Base-by-base conservation (phyloP, 352 stramenopile species). In the Phytophthora ohioensis region DNA sequence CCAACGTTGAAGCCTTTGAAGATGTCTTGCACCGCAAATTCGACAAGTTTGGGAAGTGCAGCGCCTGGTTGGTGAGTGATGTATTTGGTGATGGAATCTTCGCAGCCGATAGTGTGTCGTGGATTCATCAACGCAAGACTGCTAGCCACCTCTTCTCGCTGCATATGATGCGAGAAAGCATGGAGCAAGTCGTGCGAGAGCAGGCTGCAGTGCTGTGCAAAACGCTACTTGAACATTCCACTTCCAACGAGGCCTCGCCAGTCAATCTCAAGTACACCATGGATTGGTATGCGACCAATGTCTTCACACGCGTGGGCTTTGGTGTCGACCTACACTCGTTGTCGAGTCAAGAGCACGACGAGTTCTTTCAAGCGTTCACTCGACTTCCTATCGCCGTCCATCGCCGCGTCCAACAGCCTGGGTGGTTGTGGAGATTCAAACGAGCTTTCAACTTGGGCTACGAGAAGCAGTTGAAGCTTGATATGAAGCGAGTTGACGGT, bases 71-170 rank as follows among this genome's bases (percentile, higher is more conserved):
- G n/a, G 51, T 86, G 7, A 60, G 64, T 5, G 78, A 91, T 59
- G 61, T 94, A 15, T 79, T 97, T 48, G 88, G 90, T 12, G 68
- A 85, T 13, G 84, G 85, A 43, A 95, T 95, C 59, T 84, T 94
- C 53, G 80, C 74, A 4, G 68, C 73, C 0, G 87, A 96, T 42
- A 84, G 87, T 27, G 66, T 82, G 42, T 69, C 80, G 41, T 96
- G 88, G 90, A 69, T 81, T 11, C 59, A 83, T 30, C 90, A 95
- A 59, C 85, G 88, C 59, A 93, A 93, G 57, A 88, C 75, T 12
- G 87, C 90, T 49, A 96, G 87, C 47, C 92, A 97, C 61, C 88
- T 98, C 9, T 96, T 97, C 38, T 94, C 85, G 30, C 78, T 87
- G 39, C 71, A 75, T 38, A 80, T 85, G 68, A 82, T 90, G 72